Percentiles rank a stretch among this genome's conserved stretches.
Evolutionary conservation across 1,139 yeast genomes (phyloP).

Genomic region (Suhomyces atakaporum): DNA sequence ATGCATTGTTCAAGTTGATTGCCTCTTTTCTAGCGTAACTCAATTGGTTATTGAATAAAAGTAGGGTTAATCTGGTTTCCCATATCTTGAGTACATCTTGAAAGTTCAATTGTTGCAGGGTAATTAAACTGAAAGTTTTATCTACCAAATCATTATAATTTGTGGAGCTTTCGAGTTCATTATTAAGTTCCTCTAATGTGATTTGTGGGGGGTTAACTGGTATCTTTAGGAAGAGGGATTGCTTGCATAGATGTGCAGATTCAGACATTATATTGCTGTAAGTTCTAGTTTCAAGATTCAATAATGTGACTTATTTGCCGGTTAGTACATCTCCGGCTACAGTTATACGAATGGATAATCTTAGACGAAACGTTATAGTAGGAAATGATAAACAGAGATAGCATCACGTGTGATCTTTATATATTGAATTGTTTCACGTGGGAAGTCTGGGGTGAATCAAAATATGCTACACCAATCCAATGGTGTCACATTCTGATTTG

Average conservation of each 20-base stretch:
- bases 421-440: not conserved
- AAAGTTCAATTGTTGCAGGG: slow-evolving; percentile 10
- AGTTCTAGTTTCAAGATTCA: not conserved
- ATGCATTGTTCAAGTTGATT: slow-evolving; percentile 37
- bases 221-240: slow-evolving; percentile 19
- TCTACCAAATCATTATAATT: slow-evolving; percentile 16
- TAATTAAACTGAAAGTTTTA: slow-evolving; percentile 20
- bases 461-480: too few relatives aligned
- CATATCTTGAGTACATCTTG: slow-evolving; percentile 29
- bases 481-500: slow-evolving; percentile 31
- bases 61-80: slow-evolving; percentile 41
- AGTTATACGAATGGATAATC: not conserved
- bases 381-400: slow-evolving; percentile 2
- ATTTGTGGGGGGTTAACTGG: slow-evolving; percentile 11
- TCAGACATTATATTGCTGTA: slow-evolving; percentile 4
- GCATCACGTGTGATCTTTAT: slow-evolving; percentile 1
- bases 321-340: not conserved
- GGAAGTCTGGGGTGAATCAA: not conserved
- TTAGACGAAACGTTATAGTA: slow-evolving; percentile 1
- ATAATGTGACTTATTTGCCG: not conserved
- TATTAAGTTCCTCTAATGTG: slow-evolving; percentile 2
- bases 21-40: slow-evolving; percentile 41
- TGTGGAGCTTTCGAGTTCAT: slow-evolving; percentile 7
- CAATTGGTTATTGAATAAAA: slow-evolving; percentile 33
- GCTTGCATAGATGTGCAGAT: slow-evolving; percentile 14